These are phyloP conservation scores for Hylodesmum podocarpum DNA, from an alignment of 306 rosid species.

Conservation along the genomic window DNA sequence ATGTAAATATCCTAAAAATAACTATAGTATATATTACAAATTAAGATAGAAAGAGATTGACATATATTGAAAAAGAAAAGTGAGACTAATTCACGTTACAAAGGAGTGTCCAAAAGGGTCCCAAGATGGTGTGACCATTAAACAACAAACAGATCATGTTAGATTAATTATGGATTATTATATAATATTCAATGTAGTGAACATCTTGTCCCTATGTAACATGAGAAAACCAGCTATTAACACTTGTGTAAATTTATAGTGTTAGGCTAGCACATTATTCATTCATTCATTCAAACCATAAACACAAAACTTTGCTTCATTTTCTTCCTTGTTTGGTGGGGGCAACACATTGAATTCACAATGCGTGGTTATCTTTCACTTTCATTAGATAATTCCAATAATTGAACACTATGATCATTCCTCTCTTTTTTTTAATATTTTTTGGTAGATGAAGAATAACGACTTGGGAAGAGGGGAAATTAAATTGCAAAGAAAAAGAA, in stretches of 20 bases:
- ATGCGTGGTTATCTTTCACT: constrained; percentile 21
- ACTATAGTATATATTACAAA: background rate
- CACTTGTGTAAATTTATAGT: constrained; percentile 1
- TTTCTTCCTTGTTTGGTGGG: constrained; percentile 30
- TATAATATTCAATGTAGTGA: background rate
- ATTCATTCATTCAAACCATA: background rate
- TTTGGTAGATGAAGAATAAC: background rate
- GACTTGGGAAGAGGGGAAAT: background rate
- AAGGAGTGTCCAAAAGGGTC: constrained; percentile 33
- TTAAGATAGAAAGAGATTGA: background rate
- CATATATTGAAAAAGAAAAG: constrained; percentile 4
- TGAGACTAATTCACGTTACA: constrained; percentile 13
- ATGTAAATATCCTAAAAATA: background rate
- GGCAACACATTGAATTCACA: constrained; percentile 2
- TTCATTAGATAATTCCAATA: constrained; percentile 25
- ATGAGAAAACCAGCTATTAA: constrained; percentile 19
- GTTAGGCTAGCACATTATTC: constrained; percentile 18
- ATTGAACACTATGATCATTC: constrained; percentile 16
- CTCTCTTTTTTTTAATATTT: background rate
- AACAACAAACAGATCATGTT: constrained; percentile 40
- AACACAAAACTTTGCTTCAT: background rate
- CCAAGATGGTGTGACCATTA: constrained; percentile 45
- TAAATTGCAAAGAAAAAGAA: background rate
- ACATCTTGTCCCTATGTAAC: constrained; percentile 49
- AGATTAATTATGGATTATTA: constrained; percentile 21